Conservation (phyloP, 768 basidiomycete species). For the Leccinellum rugosiceps region DNA sequence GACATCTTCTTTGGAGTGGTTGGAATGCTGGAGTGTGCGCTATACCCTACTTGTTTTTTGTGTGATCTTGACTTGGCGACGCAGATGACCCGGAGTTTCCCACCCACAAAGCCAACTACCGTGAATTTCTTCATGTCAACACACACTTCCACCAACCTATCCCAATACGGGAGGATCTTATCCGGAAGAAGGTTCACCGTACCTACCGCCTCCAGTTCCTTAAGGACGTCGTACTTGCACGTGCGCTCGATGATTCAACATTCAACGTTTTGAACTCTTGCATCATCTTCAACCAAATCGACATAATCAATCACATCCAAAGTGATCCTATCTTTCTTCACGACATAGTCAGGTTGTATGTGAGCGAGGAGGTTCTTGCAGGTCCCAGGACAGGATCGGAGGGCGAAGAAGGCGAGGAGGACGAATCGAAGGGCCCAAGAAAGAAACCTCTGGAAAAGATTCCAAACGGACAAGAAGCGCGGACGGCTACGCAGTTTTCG, state of each 20-base stretch:
- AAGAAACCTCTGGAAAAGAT: conserved; percentile 42
- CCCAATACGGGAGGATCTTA: conserved; percentile 66
- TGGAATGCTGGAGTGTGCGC: conserved; percentile 95
- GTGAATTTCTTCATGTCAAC: conserved; percentile 82
- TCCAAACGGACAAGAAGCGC: conserved; percentile 25
- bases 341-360: conserved; percentile 74
- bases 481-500: conserved; percentile 39
- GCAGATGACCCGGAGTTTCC: conserved; percentile 97
- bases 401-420: conserved; percentile 26
- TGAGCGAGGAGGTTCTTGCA: conserved; percentile 63
- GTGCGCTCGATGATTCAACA: conserved; percentile 92
- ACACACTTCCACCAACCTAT: conserved; percentile 91
- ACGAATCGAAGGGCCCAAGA: conserved; percentile 29
- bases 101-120: conserved; percentile 93
- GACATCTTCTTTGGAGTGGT: conserved; percentile 90
- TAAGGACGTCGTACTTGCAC: conserved; percentile 96
- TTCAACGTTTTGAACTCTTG: conserved; percentile 96
- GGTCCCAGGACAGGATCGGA: conserved; percentile 34
- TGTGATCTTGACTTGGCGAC: conserved; percentile 14
- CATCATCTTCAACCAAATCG: conserved; percentile 98
- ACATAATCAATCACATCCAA: conserved; percentile 91
- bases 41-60: conserved; percentile 1
- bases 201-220: conserved; percentile 96
- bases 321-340: conserved; percentile 70
- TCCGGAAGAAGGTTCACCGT: conserved; percentile 91